Conservation (phyloP, 2,329 filamentous ascomycete genomes). For the Neocucurbitaria cava region DNA sequence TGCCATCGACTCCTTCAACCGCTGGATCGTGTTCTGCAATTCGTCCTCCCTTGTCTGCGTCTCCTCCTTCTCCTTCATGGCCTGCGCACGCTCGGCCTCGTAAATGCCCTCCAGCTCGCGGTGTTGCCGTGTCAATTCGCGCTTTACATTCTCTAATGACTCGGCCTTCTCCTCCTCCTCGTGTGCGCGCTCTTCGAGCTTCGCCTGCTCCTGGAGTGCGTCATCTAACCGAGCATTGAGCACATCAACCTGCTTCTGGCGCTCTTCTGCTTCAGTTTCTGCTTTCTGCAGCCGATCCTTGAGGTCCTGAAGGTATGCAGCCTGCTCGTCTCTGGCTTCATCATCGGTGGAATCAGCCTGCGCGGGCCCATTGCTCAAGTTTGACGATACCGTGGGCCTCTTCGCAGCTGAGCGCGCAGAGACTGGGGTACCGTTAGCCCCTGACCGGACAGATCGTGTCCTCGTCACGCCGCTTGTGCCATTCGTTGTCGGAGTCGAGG, state of each 20-base stretch:
- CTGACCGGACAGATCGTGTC: constrained; percentile 41
- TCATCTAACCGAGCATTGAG: constrained; percentile 88
- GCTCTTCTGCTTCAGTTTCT: constrained; percentile 78
- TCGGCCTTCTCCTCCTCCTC: constrained; percentile 87
- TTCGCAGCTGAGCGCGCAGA: constrained; percentile 49
- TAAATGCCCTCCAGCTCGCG: constrained; percentile 93
- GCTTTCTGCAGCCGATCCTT: constrained; percentile 83
- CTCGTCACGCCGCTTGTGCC: constrained; percentile 38
- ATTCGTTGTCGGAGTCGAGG: constrained; percentile 38
- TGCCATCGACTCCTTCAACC: constrained; percentile 86
- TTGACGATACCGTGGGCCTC: constrained; percentile 45
- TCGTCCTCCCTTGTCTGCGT: constrained; percentile 85
- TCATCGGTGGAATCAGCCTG: constrained; percentile 55
- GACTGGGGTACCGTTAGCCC: constrained; percentile 43
- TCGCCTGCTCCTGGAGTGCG: constrained; percentile 78
- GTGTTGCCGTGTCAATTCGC: constrained; percentile 81
- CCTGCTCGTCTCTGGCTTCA: constrained; percentile 78
- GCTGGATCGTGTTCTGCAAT: constrained; percentile 86
- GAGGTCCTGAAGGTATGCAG: constrained; percentile 81
- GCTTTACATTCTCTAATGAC: constrained; percentile 80
- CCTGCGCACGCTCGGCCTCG: constrained; percentile 84
- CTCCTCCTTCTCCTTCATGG: constrained; percentile 92
- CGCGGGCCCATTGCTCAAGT: constrained; percentile 40
- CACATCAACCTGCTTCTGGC: constrained; percentile 83
- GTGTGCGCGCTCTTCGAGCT: constrained; percentile 85